A percentile compares a stretch with the other conserved stretches of the same genome.
phyloP scores from a whole-genome alignment of 2,329 filamentous ascomycete genomes.

The Penicillium janthinellum region DNA sequence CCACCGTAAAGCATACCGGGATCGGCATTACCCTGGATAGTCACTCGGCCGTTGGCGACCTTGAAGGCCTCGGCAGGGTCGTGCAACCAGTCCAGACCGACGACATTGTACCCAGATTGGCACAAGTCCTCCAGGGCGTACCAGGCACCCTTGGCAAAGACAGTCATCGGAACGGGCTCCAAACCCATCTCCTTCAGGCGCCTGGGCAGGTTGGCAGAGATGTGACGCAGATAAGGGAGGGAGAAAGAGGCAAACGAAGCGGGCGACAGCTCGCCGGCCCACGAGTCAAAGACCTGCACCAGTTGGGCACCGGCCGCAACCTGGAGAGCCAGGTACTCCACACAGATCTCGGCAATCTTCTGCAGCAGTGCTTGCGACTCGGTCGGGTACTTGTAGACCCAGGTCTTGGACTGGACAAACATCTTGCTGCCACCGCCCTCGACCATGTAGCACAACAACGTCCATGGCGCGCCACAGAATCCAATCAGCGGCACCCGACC shows the following conservation, averaged over 20 bases:
- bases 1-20: slow-evolving; percentile 90
- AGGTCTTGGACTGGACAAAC: slow-evolving; percentile 92
- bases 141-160: slow-evolving; percentile 98
- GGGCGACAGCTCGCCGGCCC: slow-evolving; percentile 92
- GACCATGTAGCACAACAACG: slow-evolving; percentile 97
- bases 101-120: slow-evolving; percentile 86
- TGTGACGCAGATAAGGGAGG: slow-evolving; percentile 82
- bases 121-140: slow-evolving; percentile 88
- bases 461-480: slow-evolving; percentile 97
- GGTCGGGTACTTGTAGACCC: slow-evolving; percentile 87
- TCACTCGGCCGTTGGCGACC: slow-evolving; percentile 74
- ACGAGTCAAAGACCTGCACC: slow-evolving; percentile 96
- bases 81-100: slow-evolving; percentile 93
- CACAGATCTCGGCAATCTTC: slow-evolving; percentile 92
- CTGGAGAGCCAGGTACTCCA: slow-evolving; percentile 90
- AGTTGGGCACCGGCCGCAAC: slow-evolving; percentile 93
- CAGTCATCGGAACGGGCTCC: slow-evolving; percentile 89
- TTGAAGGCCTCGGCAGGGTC: slow-evolving; percentile 82
- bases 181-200: slow-evolving; percentile 73
- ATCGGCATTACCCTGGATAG: slow-evolving; percentile 93
- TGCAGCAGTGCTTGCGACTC: slow-evolving; percentile 79
- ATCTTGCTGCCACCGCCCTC: slow-evolving; percentile 95
- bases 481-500: slow-evolving; percentile 91
- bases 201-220: slow-evolving; percentile 76
- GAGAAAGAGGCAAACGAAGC: slow-evolving; percentile 80